Percentiles rank a stretch among this genome's conserved stretches.
Conservation (phyloP, 257 asterid species). For the Fraxinus anomala region DNA sequence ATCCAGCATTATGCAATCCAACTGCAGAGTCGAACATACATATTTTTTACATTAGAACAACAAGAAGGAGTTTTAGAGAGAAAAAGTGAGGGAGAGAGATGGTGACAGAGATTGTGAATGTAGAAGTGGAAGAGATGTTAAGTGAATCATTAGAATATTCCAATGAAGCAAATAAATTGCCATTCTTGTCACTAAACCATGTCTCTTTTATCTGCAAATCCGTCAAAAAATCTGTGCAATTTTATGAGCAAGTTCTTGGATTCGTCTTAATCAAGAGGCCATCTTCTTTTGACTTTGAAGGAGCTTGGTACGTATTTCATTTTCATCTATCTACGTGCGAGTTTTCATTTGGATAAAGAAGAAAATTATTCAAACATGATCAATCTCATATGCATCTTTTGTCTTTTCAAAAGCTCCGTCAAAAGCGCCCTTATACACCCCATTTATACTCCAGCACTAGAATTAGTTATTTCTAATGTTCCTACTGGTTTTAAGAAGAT, state of each 20-base stretch:
- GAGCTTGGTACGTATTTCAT: slow-evolving; percentile 30
- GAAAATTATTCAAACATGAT: no score
- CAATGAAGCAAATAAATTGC: not conserved
- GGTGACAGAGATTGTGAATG: not conserved
- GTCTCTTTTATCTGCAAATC: slow-evolving; percentile 34
- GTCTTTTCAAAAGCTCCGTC: no score
- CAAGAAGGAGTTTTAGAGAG: not conserved
- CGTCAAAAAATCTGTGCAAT: slow-evolving; percentile 34
- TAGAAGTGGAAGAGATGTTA: not conserved
- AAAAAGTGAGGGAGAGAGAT: not conserved
- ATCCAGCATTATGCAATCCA: no score
- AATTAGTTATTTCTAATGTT: no score
- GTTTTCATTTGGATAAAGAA: no score
- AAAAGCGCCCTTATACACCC: no score
- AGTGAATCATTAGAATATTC: not conserved
- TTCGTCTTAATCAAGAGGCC: slow-evolving; percentile 38
- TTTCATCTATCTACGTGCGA: no score
- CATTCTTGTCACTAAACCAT: slow-evolving; percentile 32
- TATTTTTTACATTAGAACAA: no score
- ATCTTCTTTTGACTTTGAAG: slow-evolving; percentile 36
- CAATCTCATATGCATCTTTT: no score
- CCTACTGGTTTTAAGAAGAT: no score
- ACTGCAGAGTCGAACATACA: no score
- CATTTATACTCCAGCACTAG: no score
- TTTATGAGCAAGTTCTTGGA: slow-evolving; percentile 37